phyloP scores from a whole-genome alignment of 306 rosid genomes.

The Corylus heterophylla region DNA sequence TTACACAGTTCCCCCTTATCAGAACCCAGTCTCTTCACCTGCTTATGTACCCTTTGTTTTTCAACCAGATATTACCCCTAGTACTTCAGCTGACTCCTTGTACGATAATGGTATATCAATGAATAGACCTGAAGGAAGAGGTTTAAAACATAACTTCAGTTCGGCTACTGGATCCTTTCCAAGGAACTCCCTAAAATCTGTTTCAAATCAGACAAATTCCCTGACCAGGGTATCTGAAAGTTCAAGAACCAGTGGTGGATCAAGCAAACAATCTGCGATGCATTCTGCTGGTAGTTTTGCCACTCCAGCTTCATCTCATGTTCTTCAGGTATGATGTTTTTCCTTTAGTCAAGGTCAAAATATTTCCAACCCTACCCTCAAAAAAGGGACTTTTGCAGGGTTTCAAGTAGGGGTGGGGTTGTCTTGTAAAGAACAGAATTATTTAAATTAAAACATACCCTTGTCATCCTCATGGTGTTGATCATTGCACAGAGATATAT shows the following conservation, averaged over 20 bases:
- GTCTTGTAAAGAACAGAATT: conserved; percentile 6
- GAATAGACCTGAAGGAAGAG: conserved; percentile 68
- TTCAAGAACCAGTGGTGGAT: conserved; percentile 53
- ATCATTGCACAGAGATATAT: neutral
- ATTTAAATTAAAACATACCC: conserved; percentile 4
- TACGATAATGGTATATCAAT: conserved; percentile 52
- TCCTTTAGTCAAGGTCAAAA: neutral
- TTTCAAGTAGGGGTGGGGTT: conserved; percentile 6
- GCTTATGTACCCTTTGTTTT: conserved; percentile 63
- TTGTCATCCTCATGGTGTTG: neutral
- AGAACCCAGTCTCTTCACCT: conserved; percentile 59
- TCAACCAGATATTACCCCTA: conserved; percentile 61
- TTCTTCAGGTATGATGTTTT: conserved; percentile 52
- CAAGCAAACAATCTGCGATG: conserved; percentile 55
- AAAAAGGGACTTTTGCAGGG: neutral
- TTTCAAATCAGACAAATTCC: conserved; percentile 59
- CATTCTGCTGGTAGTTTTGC: conserved; percentile 57
- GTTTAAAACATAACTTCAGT: conserved; percentile 54
- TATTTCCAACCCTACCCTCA: neutral
- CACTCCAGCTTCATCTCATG: conserved; percentile 50
- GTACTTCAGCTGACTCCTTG: conserved; percentile 55
- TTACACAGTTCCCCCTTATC: conserved; percentile 65
- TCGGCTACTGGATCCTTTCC: conserved; percentile 62
- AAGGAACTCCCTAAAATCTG: conserved; percentile 53
- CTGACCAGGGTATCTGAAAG: conserved; percentile 65